Evolutionary conservation across 1,284 basidiomycete species (phyloP), one percentile per base, ranked within the genome.

Genomic region (Ganoderma resinaceum): DNA sequence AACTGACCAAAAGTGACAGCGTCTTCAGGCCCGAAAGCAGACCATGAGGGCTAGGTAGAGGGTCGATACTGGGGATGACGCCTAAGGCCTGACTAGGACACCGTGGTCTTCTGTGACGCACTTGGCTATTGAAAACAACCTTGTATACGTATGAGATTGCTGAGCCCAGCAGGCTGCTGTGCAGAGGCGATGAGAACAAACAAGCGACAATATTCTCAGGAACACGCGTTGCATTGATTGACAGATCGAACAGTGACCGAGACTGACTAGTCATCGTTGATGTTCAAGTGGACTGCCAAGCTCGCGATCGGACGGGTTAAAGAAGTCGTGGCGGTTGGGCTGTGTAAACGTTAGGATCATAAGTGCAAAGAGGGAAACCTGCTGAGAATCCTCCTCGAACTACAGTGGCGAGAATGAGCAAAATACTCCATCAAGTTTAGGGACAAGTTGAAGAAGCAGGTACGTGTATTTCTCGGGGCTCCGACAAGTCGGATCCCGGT

Each of bases 111-210:
- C 9, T 49, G 23, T 1, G 23, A 23, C 9, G 23, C 46, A 49
- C 46, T 49, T 26, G 23, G 46, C 11, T 26, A 23, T 26, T 4
- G 46, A 55, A 55, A 55, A 20, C 52, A 31, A 31, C 4, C 52
- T 31, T 5, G 12, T 1, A 40, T 3, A 40, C 8, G 18, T 18
- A 31, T 53, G 4, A 31, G 18, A 55, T 14, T 33, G 11, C 29
- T 8, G 16, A 5, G 29, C 18, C 31, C 29, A 26, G 46, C 26
- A 12, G 23, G 46, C 23, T 49, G 52, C 52, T 33, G 52, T 33
- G 52, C 29, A 33, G 29, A 55, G 52, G 52, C 52, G 52, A 55
- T 55, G 52, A 55, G 52, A 55, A 55, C 29, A 55, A 55, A 55
- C 7, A 55, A 7, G 29, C 52, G 16, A 29, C 52, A 55, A 29